Base-by-base conservation (phyloP, 2,329 filamentous ascomycete genomes). In the Phyllosticta capitalensis region DNA sequence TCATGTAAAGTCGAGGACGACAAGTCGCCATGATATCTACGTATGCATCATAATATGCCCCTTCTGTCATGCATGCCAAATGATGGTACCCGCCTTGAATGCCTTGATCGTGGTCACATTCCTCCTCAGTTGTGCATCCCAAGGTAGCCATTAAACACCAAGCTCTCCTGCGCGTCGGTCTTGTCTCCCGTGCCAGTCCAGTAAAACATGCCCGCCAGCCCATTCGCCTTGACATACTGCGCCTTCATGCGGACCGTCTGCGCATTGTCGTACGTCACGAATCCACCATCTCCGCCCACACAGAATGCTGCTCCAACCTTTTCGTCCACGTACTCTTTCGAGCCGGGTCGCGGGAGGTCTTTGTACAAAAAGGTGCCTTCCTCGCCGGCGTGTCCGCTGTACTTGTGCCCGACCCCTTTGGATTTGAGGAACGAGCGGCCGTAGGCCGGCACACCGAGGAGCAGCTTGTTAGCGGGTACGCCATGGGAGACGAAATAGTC, bases 191-290 rank as follows among this genome's bases (percentile, higher is more conserved):
- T 86, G n/a, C 85, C 87, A 57, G 87, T 85, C 87, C 87, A 92
- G 72, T 92, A 94, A 71, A 91, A 92, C 9, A 94, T 73, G 0
- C 89, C 89, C 26, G 85, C 89, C 19, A 94, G 76, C 26, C 82
- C 81, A 65, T 86, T 85, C 66, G 87, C 81, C 66, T 83, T 86
- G 71, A 85, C 89, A 70, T 86, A 92, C 6, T 78, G 76, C 1
- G 87, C 89, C 74, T 94, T 94, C 71, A 85, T 81, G 71, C 81
- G 81, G 33, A 92, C 88, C 2, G 88, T 91, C 51, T 86, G 82
- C 3, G 86, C 84, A 64, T 87, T 91, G 71, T 94, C 89, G 69
- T 92, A 94, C 1, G 83, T 87, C 50, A 92, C 83, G 64, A 91
- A 92, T 0, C 88, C 89, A 2, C 87, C 87, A 66, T 90, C 88